Percentiles rank a stretch among this genome's conserved stretches.
phyloP scores from a whole-genome alignment of 208 protist species.

The Lotmaria passim region DNA sequence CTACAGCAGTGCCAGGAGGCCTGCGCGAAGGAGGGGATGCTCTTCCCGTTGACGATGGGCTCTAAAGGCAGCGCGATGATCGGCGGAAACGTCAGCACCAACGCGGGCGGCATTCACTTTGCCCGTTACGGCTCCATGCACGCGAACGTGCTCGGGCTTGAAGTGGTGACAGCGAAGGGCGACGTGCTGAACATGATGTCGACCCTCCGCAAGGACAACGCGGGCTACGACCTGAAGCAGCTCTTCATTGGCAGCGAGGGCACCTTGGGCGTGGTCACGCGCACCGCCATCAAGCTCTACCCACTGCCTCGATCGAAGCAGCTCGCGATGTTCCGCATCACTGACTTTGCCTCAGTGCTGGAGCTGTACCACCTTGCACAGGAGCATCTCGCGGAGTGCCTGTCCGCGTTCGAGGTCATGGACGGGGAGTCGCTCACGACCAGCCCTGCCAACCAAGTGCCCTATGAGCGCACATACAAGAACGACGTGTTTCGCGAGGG shows the following conservation, averaged over 20 bases:
- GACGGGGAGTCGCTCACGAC: conserved; percentile 82
- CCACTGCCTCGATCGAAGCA: conserved; percentile 72
- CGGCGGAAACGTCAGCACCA: conserved; percentile 97
- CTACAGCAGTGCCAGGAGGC: conserved; percentile 90
- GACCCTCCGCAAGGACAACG: conserved; percentile 96
- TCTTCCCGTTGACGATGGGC: conserved; percentile 96
- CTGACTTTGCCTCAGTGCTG: conserved; percentile 74
- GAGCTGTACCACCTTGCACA: conserved; percentile 79
- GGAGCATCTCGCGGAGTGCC: conserved; percentile 87
- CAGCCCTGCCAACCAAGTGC: conserved; percentile 46
- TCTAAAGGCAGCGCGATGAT: conserved; percentile 97
- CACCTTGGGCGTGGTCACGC: conserved; percentile 96
- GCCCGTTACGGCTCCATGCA: conserved; percentile 96
- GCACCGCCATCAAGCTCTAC: conserved; percentile 61
- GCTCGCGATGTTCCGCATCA: conserved; percentile 83
- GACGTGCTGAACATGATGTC: conserved; percentile 79
- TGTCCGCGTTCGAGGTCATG: conserved; percentile 95
- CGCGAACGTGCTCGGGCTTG: conserved; percentile 93
- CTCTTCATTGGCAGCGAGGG: conserved; percentile 97
- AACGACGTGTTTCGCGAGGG: conserved; percentile 47
- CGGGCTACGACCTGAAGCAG: conserved; percentile 97
- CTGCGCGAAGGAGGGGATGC: conserved; percentile 73
- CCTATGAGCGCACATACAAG: conserved; percentile 55
- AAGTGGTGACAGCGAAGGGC: conserved; percentile 90
- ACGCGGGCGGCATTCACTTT: conserved; percentile 97